Evolutionary conservation across 208 protist genomes (phyloP), one percentile per base, ranked within the genome.

Genomic region (Leishmania braziliensis): DNA sequence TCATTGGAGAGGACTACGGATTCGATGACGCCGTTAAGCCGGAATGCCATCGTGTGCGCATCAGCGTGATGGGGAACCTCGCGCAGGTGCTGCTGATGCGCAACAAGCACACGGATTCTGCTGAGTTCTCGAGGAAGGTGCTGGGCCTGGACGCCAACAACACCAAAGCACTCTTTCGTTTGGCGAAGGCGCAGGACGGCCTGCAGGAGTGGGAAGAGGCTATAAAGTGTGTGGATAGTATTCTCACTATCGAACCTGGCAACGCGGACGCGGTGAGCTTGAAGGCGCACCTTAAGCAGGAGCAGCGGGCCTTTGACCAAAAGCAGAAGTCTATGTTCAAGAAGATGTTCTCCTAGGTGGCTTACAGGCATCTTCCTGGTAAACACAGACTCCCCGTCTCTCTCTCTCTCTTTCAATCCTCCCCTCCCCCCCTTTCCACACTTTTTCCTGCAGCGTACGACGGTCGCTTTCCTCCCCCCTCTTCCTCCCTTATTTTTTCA

Each of bases 311-410:
- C n/a, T 95, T 90, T 53, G 90, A 97, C 50, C 82, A 91, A 77
- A 96, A 96, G 90, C 92, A 98, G 77, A 92, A 91, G 71, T 83
- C 85, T 0, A 51, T 91, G 8, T 98, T 92, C 80, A 95, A 92
- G 86, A 95, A 95, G 63, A 94, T 98, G 91, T 98, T 98, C 63
- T 79, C 87, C 43, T 95, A 83, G 87, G 14, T n/a, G 46, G 46
- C 26, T 6, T 33, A n/a, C 69, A 29, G n/a, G 69, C 8, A 10
- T 66, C 9, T 9, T 8, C 46, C 23, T 10, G 0, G 43, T 53
- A 26, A 73, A 29, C 26, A 36, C 26, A 1, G 9, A 29, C 69
- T 36, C 46, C 53, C 43, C n/a, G 69, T 23, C 26, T 73, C 20
- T 33, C 69, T 8, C 53, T 78, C 26, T 10, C 12, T 16, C 5